phyloP scores from a whole-genome alignment of 345 rosid species.

The Combretum micranthum region DNA sequence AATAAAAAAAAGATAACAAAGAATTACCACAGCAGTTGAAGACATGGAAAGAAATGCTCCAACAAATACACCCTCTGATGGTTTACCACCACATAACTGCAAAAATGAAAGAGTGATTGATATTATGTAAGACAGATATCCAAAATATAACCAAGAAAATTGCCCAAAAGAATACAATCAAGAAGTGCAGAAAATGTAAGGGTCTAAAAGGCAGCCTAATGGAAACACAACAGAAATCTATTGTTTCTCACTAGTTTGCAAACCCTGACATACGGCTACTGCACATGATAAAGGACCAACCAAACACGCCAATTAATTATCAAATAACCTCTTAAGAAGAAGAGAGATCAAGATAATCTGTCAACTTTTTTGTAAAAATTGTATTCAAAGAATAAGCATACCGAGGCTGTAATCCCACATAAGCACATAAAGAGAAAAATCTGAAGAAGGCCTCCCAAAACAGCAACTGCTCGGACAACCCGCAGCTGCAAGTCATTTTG shows the following conservation, averaged over 20 bases:
- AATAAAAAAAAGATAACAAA: neutral
- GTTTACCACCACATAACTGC: conserved; percentile 88
- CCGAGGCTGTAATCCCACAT: conserved; percentile 77
- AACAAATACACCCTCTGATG: conserved; percentile 86
- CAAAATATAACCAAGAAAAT: neutral
- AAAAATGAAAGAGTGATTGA: conserved; percentile 22
- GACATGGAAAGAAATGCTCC: conserved; percentile 93
- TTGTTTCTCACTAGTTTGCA: too few species aligned
- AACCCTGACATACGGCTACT: too few species aligned
- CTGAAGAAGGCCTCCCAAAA: conserved; percentile 87
- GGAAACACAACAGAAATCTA: too few species aligned
- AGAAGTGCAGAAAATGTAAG: neutral
- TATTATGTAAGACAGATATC: conserved; percentile 12
- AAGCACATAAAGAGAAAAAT: conserved; percentile 87
- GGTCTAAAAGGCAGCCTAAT: neutral
- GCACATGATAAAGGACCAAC: too few species aligned
- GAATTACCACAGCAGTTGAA: conserved; percentile 87
- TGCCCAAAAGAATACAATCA: neutral
- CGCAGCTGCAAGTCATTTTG: conserved; percentile 54
- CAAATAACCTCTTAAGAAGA: too few species aligned
- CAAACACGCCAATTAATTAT: too few species aligned
- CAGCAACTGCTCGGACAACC: conserved; percentile 90
- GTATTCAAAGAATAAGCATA: conserved; percentile 22
- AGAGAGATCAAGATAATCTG: too few species aligned
- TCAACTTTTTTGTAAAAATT: neutral